Conservation (phyloP, 441 rosid genomes). For the Raphanus hybrid region DNA sequence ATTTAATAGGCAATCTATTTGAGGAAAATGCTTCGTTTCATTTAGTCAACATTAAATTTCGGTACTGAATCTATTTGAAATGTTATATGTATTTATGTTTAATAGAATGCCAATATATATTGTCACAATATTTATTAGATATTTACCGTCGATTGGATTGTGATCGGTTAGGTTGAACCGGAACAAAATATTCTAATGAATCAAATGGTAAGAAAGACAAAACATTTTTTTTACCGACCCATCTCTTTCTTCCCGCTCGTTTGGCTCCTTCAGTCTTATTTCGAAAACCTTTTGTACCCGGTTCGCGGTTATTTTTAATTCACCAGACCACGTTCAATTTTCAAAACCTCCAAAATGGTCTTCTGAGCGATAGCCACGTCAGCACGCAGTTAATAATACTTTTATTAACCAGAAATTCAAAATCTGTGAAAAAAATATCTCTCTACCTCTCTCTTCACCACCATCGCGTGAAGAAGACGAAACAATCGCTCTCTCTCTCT, state of each 20-base stretch:
- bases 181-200: neutral
- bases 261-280: conserved; percentile 10
- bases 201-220: conserved; percentile 6
- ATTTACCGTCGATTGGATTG: neutral
- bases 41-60: conserved; percentile 20
- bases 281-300: conserved; percentile 20
- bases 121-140: neutral
- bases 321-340: conserved; percentile 15
- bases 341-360: conserved; percentile 1
- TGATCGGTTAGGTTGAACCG: conserved; percentile 17
- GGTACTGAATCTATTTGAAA: conserved; percentile 7
- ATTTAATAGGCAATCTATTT: conserved; percentile 11
- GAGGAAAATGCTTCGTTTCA: conserved; percentile 12
- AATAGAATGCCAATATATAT: neutral
- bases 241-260: conserved; percentile 39
- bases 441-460: conserved; percentile 34
- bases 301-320: conserved; percentile 29
- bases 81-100: neutral
- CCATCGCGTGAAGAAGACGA: conserved; percentile 45
- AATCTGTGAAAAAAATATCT: conserved; percentile 36
- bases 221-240: conserved; percentile 1
- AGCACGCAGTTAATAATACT: conserved; percentile 23
- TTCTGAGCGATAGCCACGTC: conserved; percentile 31
- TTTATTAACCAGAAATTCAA: conserved; percentile 25
- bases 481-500: conserved; percentile 35